phyloP scores from a whole-genome alignment of 78 protist genomes.

The Fonticula alba region DNA sequence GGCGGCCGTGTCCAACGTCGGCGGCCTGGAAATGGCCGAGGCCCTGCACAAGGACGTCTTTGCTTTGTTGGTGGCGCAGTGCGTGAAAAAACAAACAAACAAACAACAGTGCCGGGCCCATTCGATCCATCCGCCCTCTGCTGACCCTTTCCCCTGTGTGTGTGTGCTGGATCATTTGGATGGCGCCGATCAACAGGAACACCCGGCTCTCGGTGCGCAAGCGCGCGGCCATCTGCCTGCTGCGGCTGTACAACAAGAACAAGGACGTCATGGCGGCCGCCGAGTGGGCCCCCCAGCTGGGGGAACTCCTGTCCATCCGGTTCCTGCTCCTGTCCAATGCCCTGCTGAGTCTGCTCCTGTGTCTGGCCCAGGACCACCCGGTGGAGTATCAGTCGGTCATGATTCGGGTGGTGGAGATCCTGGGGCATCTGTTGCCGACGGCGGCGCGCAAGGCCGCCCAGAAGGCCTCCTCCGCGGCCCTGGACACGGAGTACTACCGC shows the following conservation, averaged over 20 bases:
- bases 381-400: slow-evolving; percentile 19
- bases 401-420: neutral
- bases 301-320: too few relatives aligned
- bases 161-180: too few relatives aligned
- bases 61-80: slow-evolving; percentile 34
- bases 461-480: neutral
- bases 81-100: neutral
- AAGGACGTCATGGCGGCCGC: slow-evolving; percentile 32
- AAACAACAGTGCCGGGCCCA: too few relatives aligned
- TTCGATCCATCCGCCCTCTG: too few relatives aligned
- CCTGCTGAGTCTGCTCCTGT: slow-evolving; percentile 52
- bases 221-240: slow-evolving; percentile 74
- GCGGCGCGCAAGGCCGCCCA: slow-evolving; percentile 12
- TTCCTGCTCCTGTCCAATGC: too few relatives aligned
- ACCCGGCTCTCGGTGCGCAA: too few relatives aligned
- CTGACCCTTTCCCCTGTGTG: too few relatives aligned
- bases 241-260: slow-evolving; percentile 72
- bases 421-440: too few relatives aligned
- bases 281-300: slow-evolving; percentile 3
- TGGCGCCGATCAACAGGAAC: too few relatives aligned
- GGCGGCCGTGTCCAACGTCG: slow-evolving; percentile 74
- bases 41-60: slow-evolving; percentile 55
- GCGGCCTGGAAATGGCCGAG: slow-evolving; percentile 81
- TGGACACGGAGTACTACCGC: slow-evolving; percentile 53
- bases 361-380: slow-evolving; percentile 24